Base-by-base conservation (phyloP, 1,139 yeast genomes). In the Petasospora rhodanensis region DNA sequence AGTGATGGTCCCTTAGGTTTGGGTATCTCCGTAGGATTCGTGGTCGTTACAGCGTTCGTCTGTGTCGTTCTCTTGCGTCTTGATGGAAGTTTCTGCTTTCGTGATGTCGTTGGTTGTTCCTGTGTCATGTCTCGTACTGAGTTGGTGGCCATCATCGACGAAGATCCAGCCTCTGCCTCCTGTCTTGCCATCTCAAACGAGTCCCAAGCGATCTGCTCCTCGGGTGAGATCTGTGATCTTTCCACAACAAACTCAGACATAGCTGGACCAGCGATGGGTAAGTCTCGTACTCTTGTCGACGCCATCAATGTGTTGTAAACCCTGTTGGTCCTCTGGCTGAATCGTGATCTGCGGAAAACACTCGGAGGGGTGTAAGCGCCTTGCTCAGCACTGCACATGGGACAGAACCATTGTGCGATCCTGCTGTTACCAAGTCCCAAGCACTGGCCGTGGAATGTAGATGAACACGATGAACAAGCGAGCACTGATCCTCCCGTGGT, bases 361-460 rank as follows among this genome's bases (percentile, higher is more conserved):
- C 47, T 43, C 12, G 48, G 42, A 14, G 45, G 39, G 8, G 43
- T 42, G 18, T 34, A 28, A 7, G 32, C 28, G 9, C 40, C 38
- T 22, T 49, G 55, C 13, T 48, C 49, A 16, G 49, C 37, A 21
- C 45, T 48, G 31, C 58, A 52, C 45, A 47, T 43, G 6, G 56
- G 56, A 31, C 58, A 54, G 14, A 32, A 24, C 55, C 56, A 52
- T 13, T 28, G 31, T 1, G 39, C 35, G 3, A 35, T 14, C 17
- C 35, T 17, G 1, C 28, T 24, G 10, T 28, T 35, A 2, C 37
- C 28, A 1, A 46, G 26, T 4, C 54, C 56, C 6, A 52, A 38
- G 24, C 58, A 54, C 4, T 22, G 9, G 8, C 39, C 40, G 34
- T 54, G 58, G 34, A 49, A 52, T 5, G 47, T 43, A 2, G 54